These are phyloP conservation scores for Alternaria postmessia DNA, from an alignment of 2,329 filamentous ascomycete species.

Conservation along the genomic window DNA sequence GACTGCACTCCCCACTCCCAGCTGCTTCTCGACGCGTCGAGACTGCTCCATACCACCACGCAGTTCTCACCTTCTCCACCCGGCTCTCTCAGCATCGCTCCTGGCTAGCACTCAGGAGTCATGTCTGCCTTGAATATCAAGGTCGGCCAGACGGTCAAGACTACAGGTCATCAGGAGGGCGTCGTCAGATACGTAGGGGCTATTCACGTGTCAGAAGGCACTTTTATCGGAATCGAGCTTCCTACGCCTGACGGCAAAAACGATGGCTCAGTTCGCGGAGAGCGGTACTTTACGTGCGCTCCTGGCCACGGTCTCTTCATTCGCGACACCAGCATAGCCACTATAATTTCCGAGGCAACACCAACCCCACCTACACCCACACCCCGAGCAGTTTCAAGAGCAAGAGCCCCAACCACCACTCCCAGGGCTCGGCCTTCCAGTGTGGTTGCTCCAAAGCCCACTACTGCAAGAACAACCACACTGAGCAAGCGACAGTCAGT, in stretches of 20 bases:
- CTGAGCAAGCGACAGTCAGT: conserved; percentile 34
- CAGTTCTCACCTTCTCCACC: conserved; percentile 5
- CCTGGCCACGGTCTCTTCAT: conserved; percentile 84
- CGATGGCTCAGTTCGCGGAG: conserved; percentile 87
- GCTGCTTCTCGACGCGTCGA: conserved; percentile 22
- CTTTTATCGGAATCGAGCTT: conserved; percentile 91
- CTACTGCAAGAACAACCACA: conserved; percentile 25
- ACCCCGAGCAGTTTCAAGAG: conserved; percentile 16
- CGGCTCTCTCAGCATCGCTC: background rate
- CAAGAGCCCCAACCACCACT: conserved; percentile 22
- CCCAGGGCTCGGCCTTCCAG: conserved; percentile 36
- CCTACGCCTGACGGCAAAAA: conserved; percentile 87
- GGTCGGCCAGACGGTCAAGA: conserved; percentile 76
- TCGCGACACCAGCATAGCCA: conserved; percentile 71
- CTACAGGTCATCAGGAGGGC: conserved; percentile 79
- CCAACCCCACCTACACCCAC: conserved; percentile 43
- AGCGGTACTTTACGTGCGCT: conserved; percentile 86
- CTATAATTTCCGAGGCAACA: conserved; percentile 55
- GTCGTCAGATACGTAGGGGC: conserved; percentile 81
- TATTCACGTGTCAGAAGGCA: conserved; percentile 81
- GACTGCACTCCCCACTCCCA: conserved; percentile 9
- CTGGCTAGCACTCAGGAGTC: conserved; percentile 13
- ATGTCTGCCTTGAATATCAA: conserved; percentile 43
- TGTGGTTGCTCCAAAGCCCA: conserved; percentile 24
- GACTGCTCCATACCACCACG: conserved; percentile 12